These are phyloP conservation scores for Hibiscus tridactylites DNA, from an alignment of 345 rosid genomes.

Conservation along the genomic window DNA sequence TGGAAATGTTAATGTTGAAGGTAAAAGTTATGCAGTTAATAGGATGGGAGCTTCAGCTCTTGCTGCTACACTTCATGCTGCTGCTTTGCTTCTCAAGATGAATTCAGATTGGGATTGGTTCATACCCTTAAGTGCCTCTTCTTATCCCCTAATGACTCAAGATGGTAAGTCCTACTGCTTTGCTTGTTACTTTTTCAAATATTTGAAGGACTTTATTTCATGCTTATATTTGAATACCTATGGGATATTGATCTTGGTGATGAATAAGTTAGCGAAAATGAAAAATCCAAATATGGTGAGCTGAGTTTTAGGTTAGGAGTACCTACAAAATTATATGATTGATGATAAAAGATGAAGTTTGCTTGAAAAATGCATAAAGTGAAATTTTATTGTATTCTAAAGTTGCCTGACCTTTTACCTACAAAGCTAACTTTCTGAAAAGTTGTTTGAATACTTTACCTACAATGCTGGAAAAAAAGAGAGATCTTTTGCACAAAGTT, in stretches of 20 bases:
- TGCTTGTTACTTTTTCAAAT: no score
- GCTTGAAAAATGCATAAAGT: not conserved
- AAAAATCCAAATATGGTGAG: not conserved
- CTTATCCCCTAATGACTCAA: conserved; percentile 58
- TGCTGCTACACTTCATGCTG: conserved; percentile 61
- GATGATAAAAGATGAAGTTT: not conserved
- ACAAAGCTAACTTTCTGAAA: not conserved
- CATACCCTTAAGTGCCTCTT: conserved; percentile 55
- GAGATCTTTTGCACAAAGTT: no score
- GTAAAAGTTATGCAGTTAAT: conserved; percentile 55
- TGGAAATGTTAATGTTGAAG: conserved; percentile 61
- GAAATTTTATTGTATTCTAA: not conserved
- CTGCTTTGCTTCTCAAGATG: conserved; percentile 48
- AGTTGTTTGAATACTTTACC: no score
- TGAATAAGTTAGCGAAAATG: not conserved
- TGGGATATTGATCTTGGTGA: no score
- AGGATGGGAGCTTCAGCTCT: conserved; percentile 61
- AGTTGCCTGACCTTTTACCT: not conserved
- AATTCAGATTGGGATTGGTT: conserved; percentile 69
- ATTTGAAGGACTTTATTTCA: no score
- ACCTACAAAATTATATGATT: not conserved
- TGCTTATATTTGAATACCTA: no score
- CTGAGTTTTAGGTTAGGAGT: not conserved
- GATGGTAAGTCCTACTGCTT: conserved; percentile 33
- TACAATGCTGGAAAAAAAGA: no score